A percentile compares a stretch with the other conserved stretches of the same genome.
phyloP scores from a whole-genome alignment of 768 basidiomycete genomes.

The Termitomyces bulborhizus region DNA sequence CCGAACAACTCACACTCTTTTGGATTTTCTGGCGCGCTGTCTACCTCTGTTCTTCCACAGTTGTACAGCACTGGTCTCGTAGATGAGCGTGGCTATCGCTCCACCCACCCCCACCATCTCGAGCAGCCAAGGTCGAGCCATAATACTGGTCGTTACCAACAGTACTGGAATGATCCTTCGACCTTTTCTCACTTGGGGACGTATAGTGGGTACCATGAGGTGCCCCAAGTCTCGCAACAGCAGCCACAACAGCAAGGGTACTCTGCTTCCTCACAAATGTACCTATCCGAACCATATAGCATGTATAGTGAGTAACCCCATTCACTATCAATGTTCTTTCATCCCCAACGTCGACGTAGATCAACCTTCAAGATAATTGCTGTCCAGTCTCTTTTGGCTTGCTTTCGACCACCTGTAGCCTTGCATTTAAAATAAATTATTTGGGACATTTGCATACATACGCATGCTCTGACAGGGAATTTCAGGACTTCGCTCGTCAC shows the following conservation, averaged over 20 bases:
- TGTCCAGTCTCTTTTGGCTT: not conserved
- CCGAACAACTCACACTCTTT: slow-evolving; percentile 17
- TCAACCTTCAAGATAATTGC: slow-evolving; percentile 10
- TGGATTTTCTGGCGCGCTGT: slow-evolving; percentile 41
- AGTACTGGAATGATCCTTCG: slow-evolving; percentile 53
- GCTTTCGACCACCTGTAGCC: slow-evolving; percentile 8
- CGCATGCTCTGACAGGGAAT: slow-evolving; percentile 1
- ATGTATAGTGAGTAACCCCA: slow-evolving; percentile 18
- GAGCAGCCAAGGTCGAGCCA: slow-evolving; percentile 14
- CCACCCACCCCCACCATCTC: slow-evolving; percentile 1
- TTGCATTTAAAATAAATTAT: slow-evolving; percentile 1
- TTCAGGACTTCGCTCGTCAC: not conserved
- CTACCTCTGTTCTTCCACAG: slow-evolving; percentile 70
- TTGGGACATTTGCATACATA: slow-evolving; percentile 3
- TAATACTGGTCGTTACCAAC: slow-evolving; percentile 33
- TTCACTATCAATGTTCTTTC: not conserved
- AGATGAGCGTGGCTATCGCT: slow-evolving; percentile 32
- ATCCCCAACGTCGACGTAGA: not conserved
- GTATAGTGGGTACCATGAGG: slow-evolving; percentile 24
- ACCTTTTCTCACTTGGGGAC: slow-evolving; percentile 44
- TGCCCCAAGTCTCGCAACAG: slow-evolving; percentile 4
- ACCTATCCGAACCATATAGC: slow-evolving; percentile 21
- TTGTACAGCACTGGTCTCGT: slow-evolving; percentile 69
- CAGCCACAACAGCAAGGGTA: slow-evolving; percentile 9
- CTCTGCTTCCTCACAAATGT: slow-evolving; percentile 15